Conservation (phyloP, 257 asterid genomes). For the Craterostigma plantagineum region DNA sequence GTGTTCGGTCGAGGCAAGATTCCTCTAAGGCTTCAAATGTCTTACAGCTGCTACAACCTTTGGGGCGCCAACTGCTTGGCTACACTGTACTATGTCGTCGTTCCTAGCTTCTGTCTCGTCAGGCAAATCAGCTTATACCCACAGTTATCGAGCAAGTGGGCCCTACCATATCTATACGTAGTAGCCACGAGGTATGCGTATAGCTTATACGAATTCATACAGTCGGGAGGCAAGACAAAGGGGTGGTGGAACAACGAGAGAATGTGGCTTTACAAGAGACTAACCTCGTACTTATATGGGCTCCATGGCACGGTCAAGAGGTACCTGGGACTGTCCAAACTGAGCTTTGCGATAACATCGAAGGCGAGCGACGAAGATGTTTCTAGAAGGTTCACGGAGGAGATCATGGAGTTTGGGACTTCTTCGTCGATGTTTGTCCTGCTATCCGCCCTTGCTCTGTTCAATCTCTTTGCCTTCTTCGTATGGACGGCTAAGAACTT, state of each 20-base stretch:
- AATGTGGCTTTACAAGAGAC: slow-evolving; percentile 71
- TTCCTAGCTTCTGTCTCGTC: not conserved
- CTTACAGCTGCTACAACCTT: slow-evolving; percentile 33
- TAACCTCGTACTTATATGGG: slow-evolving; percentile 47
- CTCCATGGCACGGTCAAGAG: slow-evolving; percentile 25
- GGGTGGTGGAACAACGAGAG: slow-evolving; percentile 85
- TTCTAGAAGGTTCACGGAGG: slow-evolving; percentile 32
- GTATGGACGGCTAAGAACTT: slow-evolving; percentile 7
- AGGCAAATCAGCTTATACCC: no score
- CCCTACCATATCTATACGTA: slow-evolving; percentile 42
- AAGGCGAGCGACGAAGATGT: slow-evolving; percentile 45
- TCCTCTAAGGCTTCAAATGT: slow-evolving; percentile 30
- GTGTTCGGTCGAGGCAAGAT: slow-evolving; percentile 46
- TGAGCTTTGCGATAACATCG: slow-evolving; percentile 33
- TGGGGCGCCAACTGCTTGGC: slow-evolving; percentile 69
- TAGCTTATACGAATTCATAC: slow-evolving; percentile 29
- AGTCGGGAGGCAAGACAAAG: slow-evolving; percentile 34
- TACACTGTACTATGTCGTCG: slow-evolving; percentile 36
- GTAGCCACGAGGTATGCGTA: slow-evolving; percentile 14
- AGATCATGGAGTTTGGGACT: slow-evolving; percentile 62
- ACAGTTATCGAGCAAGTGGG: slow-evolving; percentile 46
- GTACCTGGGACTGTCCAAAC: slow-evolving; percentile 25
- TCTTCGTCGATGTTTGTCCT: slow-evolving; percentile 31
- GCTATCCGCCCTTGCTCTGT: slow-evolving; percentile 36
- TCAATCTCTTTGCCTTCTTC: slow-evolving; percentile 34